A percentile compares a stretch with the other conserved stretches of the same genome.
Conservation (phyloP, 75 land plant genomes). For the Pinus taeda region DNA sequence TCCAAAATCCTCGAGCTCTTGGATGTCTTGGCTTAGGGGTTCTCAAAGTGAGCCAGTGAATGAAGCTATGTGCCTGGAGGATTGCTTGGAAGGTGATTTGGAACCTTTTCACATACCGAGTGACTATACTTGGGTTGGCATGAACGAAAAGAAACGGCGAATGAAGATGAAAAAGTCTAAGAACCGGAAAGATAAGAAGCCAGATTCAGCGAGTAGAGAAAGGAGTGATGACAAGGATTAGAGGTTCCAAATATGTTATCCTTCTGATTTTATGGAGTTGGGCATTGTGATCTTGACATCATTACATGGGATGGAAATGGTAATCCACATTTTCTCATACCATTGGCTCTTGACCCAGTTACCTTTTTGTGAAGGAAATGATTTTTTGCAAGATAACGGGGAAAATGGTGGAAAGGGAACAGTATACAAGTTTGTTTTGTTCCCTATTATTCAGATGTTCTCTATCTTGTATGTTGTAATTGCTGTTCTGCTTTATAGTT, state of each 20-base stretch:
- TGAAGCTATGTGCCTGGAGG: conserved; percentile 4
- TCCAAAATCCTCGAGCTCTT: conserved; percentile 15
- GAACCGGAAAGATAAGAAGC: conserved; percentile 67
- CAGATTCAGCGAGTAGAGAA: conserved; percentile 13
- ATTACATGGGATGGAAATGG: neutral
- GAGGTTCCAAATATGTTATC: neutral
- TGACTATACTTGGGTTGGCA: conserved; percentile 90
- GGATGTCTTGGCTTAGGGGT: conserved; percentile 20
- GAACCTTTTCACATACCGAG: conserved; percentile 96
- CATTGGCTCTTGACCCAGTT: neutral
- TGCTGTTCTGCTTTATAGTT: neutral
- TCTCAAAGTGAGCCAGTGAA: neutral
- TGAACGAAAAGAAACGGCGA: conserved; percentile 91
- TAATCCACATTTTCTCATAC: neutral
- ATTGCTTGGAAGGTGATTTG: conserved; percentile 32
- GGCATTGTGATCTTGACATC: neutral
- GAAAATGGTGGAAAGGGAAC: neutral
- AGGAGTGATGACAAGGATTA: conserved; percentile 2
- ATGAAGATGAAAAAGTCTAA: conserved; percentile 79
- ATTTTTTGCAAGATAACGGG: neutral
- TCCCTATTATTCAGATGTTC: neutral
- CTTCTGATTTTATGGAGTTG: neutral
- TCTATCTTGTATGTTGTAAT: neutral
- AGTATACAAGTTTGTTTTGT: neutral
- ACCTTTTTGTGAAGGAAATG: neutral